These are phyloP conservation scores for Pseudoturritis turrita DNA, from an alignment of 345 rosid species.

Conservation along the genomic window DNA sequence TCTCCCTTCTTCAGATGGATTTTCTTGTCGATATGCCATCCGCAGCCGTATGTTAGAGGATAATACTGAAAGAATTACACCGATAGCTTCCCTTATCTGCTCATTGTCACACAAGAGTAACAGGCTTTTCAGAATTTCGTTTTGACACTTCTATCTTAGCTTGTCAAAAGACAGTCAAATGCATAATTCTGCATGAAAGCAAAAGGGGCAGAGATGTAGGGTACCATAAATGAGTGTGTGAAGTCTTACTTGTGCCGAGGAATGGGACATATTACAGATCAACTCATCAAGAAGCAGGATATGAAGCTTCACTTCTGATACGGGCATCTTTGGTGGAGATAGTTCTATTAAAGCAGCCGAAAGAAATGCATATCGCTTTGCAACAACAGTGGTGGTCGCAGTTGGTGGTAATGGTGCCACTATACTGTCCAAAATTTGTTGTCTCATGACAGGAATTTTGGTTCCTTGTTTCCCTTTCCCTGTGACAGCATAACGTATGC, in stretches of 20 bases:
- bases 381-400: constrained; percentile 79
- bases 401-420: constrained; percentile 72
- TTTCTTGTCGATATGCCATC: constrained; percentile 38
- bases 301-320: constrained; percentile 69
- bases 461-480: constrained; percentile 96
- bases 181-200: not conserved
- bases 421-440: constrained; percentile 76
- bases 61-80: constrained; percentile 76
- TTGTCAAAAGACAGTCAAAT: constrained; percentile 10
- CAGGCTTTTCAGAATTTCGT: constrained; percentile 2
- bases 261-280: constrained; percentile 83
- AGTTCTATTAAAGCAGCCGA: constrained; percentile 86
- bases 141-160: not conserved
- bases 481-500: constrained; percentile 96
- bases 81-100: constrained; percentile 96
- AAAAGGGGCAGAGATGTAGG: not conserved
- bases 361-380: constrained; percentile 94
- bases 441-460: constrained; percentile 71
- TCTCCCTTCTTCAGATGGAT: constrained; percentile 43
- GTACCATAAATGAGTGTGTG: not conserved
- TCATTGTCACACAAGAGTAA: constrained; percentile 19
- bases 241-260: constrained; percentile 88
- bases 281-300: constrained; percentile 66
- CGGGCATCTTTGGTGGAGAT: constrained; percentile 83
- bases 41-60: constrained; percentile 86